These are phyloP conservation scores for Lenwebbia sp. DNA, from an alignment of 345 rosid species.

Conservation along the genomic window DNA sequence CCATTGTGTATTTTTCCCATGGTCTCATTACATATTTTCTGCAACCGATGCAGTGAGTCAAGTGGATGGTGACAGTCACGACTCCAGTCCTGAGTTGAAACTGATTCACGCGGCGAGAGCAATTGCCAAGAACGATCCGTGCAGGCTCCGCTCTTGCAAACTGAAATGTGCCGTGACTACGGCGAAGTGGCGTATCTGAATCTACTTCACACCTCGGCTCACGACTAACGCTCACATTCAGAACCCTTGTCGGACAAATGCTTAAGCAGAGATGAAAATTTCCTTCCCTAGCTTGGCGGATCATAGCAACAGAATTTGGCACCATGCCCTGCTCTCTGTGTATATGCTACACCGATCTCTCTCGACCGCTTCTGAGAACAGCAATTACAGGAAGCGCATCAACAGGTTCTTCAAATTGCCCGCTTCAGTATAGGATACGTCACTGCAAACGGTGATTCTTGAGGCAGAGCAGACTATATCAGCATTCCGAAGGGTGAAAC, in stretches of 20 bases:
- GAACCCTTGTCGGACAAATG: neutral
- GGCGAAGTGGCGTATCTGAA: neutral
- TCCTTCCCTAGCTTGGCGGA: neutral
- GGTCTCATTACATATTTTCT: neutral
- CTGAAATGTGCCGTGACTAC: neutral
- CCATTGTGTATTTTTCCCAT: neutral
- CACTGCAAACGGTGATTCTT: constrained; percentile 52
- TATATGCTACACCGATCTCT: neutral
- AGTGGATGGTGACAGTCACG: neutral
- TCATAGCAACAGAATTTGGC: neutral
- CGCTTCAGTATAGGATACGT: constrained; percentile 38
- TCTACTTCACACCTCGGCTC: neutral
- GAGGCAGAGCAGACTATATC: constrained; percentile 46
- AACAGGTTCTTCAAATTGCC: constrained; percentile 1
- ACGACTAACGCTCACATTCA: neutral
- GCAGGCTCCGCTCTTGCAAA: neutral
- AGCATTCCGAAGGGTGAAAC: constrained; percentile 65
- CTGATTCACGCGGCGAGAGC: neutral
- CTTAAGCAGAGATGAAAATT: neutral
- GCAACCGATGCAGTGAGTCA: neutral
- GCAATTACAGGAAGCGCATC: neutral
- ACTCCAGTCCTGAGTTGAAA: neutral
- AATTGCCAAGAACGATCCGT: neutral
- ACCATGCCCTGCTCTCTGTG: neutral
- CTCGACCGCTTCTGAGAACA: neutral